Conservation (phyloP, 2,329 filamentous ascomycete genomes). For the Colletotrichum tanaceti region DNA sequence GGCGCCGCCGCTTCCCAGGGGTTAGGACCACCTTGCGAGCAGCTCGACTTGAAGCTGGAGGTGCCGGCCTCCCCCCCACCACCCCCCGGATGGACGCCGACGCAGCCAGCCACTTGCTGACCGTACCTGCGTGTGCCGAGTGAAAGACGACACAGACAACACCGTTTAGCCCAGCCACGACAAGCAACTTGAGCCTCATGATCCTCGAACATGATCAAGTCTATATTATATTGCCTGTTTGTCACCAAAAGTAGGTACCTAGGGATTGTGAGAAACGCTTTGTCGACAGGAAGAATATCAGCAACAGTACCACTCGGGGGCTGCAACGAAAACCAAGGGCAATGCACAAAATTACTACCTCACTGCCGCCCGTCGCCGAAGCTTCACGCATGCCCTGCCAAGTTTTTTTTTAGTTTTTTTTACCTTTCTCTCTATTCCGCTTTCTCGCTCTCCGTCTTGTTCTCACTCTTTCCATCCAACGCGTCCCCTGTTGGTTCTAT, state of each 20-base stretch:
- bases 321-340: not conserved
- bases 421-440: too few relatives aligned
- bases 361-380: not conserved
- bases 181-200: conserved; percentile 4
- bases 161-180: not conserved
- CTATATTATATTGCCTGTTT: not conserved
- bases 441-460: too few relatives aligned
- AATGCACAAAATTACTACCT: too few relatives aligned
- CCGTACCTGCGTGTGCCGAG: not conserved
- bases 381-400: conserved; percentile 4
- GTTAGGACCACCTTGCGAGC: conserved; percentile 35
- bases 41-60: conserved; percentile 18
- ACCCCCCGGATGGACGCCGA: not conserved
- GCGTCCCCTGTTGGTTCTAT: not conserved
- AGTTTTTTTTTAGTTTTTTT: too few relatives aligned
- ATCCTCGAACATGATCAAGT: not conserved
- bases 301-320: not conserved
- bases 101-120: not conserved
- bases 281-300: not conserved
- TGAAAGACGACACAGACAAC: not conserved
- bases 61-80: not conserved
- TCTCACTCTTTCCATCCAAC: not conserved
- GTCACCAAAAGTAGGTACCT: too few relatives aligned
- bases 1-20: conserved; percentile 32
- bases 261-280: too few relatives aligned